phyloP scores from a whole-genome alignment of 768 basidiomycete genomes.

The Lactifluus subvellereus region DNA sequence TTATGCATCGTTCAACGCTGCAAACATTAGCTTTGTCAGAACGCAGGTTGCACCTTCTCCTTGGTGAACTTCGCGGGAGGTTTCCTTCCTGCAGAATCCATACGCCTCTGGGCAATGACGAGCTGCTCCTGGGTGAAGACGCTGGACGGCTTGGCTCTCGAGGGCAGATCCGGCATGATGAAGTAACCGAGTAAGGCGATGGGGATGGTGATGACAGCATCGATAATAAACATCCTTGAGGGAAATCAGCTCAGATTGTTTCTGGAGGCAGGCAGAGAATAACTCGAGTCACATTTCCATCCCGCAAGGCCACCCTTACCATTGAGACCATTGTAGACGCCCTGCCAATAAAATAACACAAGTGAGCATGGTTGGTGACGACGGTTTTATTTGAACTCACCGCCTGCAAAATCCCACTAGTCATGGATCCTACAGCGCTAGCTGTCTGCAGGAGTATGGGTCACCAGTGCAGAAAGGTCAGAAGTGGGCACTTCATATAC shows the following conservation, averaged over 20 bases:
- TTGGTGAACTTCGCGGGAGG: conserved; percentile 33
- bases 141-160: conserved; percentile 32
- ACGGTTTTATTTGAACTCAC: conserved; percentile 18
- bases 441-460: conserved; percentile 27
- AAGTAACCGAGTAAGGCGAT: conserved; percentile 36
- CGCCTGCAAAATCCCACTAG: conserved; percentile 37
- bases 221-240: conserved; percentile 41
- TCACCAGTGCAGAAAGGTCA: neutral
- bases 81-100: conserved; percentile 34
- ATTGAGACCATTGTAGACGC: conserved; percentile 37
- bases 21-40: neutral
- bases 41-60: conserved; percentile 27
- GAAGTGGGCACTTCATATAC: conserved; percentile 20
- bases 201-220: conserved; percentile 37
- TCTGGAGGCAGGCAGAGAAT: neutral
- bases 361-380: too few species aligned
- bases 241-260: neutral
- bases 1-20: neutral
- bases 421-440: conserved; percentile 37
- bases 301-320: conserved; percentile 36
- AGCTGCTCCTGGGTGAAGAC: conserved; percentile 34
- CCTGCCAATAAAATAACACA: conserved; percentile 22
- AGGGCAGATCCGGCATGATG: conserved; percentile 37
- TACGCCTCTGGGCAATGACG: conserved; percentile 31
- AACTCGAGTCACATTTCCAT: conserved; percentile 33